phyloP scores from a whole-genome alignment of 108 stramenopile species.

The Skeletonema costatum region DNA sequence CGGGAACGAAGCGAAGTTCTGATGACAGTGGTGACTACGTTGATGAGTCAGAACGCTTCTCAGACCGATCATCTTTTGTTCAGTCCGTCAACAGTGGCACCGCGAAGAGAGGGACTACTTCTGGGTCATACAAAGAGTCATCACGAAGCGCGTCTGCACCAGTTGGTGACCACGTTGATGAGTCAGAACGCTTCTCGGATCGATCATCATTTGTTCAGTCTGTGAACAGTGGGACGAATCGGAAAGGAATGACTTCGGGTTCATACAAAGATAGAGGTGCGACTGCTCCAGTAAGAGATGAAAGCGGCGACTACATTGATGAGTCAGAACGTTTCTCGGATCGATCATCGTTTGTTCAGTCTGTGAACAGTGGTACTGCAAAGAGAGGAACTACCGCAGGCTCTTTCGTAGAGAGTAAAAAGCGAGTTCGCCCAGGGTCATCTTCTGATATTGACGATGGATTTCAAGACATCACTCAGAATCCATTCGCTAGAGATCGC shows the following conservation, averaged over 20 bases:
- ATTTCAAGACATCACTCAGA: conserved; percentile 3
- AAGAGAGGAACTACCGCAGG: neutral
- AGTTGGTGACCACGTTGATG: neutral
- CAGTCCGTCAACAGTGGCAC: neutral
- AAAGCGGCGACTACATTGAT: neutral
- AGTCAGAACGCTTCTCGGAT: neutral
- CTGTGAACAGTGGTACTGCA: conserved; percentile 2
- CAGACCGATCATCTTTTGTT: neutral
- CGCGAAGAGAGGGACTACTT: neutral
- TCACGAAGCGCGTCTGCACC: no score
- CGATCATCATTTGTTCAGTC: neutral
- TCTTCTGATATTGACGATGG: neutral
- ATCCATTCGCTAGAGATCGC: conserved; percentile 3
- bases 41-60: neutral
- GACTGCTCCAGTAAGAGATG: neutral
- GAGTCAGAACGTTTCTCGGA: neutral
- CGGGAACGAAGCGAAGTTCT: neutral
- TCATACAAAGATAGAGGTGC: neutral
- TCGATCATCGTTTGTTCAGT: neutral
- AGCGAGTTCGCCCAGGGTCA: neutral
- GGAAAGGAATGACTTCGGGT: neutral
- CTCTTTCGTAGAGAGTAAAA: neutral
- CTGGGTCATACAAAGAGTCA: neutral
- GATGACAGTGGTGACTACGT: neutral
- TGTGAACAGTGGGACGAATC: neutral